Evolutionary conservation across 495 filamentous ascomycete genomes (phyloP).

Genomic region (Platismatia glauca): DNA sequence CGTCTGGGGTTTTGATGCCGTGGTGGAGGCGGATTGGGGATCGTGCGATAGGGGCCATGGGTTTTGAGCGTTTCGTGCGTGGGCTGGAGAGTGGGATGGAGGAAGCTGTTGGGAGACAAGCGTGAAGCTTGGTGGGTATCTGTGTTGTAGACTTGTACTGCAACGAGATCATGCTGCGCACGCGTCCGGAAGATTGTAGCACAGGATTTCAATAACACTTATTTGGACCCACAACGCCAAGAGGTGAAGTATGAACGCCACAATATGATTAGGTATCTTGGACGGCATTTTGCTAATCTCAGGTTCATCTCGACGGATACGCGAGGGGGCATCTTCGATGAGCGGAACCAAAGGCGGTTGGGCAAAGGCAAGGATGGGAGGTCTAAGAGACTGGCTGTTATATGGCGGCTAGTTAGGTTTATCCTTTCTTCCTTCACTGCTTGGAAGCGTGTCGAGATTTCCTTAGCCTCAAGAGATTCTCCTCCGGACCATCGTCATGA

Average conservation of each 20-base stretch:
- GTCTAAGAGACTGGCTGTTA: no score
- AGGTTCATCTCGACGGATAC: no score
- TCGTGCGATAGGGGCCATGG: background rate
- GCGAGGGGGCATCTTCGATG: no score
- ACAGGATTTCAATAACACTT: background rate
- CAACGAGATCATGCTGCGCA: background rate
- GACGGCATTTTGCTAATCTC: no score
- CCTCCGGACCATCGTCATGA: conserved; percentile 22
- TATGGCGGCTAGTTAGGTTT: no score
- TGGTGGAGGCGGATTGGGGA: background rate
- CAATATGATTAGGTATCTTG: no score
- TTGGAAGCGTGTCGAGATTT: background rate
- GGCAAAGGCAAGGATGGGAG: no score
- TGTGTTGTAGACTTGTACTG: background rate
- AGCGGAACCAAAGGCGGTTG: no score
- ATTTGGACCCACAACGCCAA: no score
- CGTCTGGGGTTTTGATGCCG: background rate
- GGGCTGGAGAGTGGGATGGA: background rate
- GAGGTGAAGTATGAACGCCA: no score
- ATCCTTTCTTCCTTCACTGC: background rate
- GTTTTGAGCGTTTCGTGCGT: background rate
- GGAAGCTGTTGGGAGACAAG: background rate
- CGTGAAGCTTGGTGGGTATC: background rate
- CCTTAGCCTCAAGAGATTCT: conserved; percentile 9
- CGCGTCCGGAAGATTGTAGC: no score